Conservation (phyloP, 2,329 filamentous ascomycete genomes). For the Alternaria sp. region DNA sequence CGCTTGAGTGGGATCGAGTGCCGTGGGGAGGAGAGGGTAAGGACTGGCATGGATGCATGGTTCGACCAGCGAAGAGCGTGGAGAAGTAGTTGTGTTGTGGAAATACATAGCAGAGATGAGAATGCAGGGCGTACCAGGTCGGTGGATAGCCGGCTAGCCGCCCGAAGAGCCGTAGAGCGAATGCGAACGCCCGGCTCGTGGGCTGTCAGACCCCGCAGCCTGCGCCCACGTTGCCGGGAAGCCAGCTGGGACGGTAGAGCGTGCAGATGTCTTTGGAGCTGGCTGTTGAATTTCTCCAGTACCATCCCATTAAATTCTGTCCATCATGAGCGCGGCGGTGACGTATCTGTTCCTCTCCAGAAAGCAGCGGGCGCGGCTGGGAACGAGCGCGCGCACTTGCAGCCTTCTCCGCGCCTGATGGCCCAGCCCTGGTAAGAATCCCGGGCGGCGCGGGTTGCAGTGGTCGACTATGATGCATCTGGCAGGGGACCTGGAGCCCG, state of each 20-base stretch:
- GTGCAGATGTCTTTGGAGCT: not conserved
- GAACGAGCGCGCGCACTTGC: not conserved
- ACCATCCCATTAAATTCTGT: not conserved
- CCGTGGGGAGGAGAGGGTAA: conserved; percentile 37
- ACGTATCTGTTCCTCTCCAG: not conserved
- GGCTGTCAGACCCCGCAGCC: not conserved
- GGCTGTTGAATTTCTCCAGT: not conserved
- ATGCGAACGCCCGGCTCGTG: conserved; percentile 3
- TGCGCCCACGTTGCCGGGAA: conserved; percentile 8
- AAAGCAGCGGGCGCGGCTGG: not conserved
- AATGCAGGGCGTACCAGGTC: not conserved
- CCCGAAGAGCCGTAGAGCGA: conserved; percentile 2
- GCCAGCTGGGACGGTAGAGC: conserved; percentile 1
- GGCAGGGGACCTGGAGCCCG: conserved; percentile 7
- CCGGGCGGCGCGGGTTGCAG: conserved; percentile 7
- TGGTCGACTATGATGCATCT: conserved; percentile 5
- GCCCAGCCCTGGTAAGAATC: conserved; percentile 6
- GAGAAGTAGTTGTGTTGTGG: not conserved
- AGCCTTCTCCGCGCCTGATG: conserved; percentile 7
- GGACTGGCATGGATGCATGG: conserved; percentile 42
- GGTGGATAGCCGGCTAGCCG: conserved; percentile 9
- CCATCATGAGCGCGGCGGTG: not conserved
- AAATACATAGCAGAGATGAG: not conserved
- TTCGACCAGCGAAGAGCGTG: conserved; percentile 9
- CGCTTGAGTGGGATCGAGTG: conserved; percentile 31